Evolutionary conservation across 345 rosid genomes (phyloP).

Genomic region (Acer saccharum): DNA sequence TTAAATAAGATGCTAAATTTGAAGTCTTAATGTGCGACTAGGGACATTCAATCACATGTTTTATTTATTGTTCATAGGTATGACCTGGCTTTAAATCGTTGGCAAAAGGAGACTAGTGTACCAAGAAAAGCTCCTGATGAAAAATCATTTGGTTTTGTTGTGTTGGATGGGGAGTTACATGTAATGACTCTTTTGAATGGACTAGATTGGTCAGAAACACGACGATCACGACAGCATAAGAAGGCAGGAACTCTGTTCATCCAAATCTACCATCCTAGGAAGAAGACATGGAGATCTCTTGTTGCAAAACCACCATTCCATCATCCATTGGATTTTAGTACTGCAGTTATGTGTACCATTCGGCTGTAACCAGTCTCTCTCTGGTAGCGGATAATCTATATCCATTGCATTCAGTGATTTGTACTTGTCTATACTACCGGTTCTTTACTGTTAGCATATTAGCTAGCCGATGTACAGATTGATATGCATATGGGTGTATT

Average conservation of each 20-base stretch:
- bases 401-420: not conserved
- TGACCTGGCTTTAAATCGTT: slow-evolving; percentile 55
- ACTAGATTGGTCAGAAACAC: slow-evolving; percentile 42
- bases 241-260: slow-evolving; percentile 53
- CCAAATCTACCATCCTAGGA: slow-evolving; percentile 71
- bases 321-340: slow-evolving; percentile 57
- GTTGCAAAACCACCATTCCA: slow-evolving; percentile 54
- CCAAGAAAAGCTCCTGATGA: slow-evolving; percentile 52
- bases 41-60: not conserved
- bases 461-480: slow-evolving; percentile 27
- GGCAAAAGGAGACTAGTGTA: slow-evolving; percentile 63
- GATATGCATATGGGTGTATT: not conserved
- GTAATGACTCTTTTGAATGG: slow-evolving; percentile 59
- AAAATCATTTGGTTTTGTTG: slow-evolving; percentile 62
- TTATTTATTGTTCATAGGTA: slow-evolving; percentile 47
- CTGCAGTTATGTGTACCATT: slow-evolving; percentile 71
- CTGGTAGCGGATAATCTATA: not conserved
- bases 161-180: slow-evolving; percentile 65
- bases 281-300: slow-evolving; percentile 73
- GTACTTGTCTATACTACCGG: not conserved
- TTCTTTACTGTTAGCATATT: slow-evolving; percentile 12
- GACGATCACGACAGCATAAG: slow-evolving; percentile 47
- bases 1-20: not conserved
- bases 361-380: slow-evolving; percentile 28
- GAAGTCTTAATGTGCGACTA: not conserved